These are phyloP conservation scores for Agaricus blazei DNA, from an alignment of 768 basidiomycete species.

Conservation along the genomic window DNA sequence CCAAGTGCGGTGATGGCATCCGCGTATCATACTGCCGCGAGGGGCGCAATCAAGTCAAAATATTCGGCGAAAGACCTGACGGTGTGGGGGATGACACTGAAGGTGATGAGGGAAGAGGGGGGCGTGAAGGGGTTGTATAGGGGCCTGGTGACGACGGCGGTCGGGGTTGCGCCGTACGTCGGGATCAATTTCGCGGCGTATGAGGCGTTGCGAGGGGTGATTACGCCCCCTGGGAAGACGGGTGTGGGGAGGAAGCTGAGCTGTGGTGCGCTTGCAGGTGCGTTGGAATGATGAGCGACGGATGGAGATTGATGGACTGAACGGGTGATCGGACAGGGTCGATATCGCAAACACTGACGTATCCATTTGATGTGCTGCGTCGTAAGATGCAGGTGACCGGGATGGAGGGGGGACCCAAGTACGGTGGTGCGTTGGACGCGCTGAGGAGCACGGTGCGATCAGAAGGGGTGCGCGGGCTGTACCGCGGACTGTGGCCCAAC, in stretches of 20 bases:
- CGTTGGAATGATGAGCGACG: constrained; percentile 9
- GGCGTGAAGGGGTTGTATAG: constrained; percentile 84
- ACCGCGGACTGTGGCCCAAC: constrained; percentile 87
- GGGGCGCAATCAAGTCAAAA: constrained; percentile 21
- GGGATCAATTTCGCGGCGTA: constrained; percentile 95
- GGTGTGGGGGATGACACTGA: constrained; percentile 85
- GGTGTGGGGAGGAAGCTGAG: constrained; percentile 62
- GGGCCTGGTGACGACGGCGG: constrained; percentile 77
- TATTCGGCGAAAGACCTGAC: constrained; percentile 55
- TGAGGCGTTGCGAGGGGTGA: constrained; percentile 68
- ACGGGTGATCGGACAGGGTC: constrained; percentile 43
- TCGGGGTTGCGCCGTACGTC: constrained; percentile 88
- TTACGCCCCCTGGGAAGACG: constrained; percentile 80
- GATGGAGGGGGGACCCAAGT: constrained; percentile 64
- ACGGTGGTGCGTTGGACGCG: constrained; percentile 79
- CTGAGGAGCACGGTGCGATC: constrained; percentile 57
- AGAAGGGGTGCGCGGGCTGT: constrained; percentile 77
- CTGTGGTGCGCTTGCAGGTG: constrained; percentile 87
- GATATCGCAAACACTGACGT: constrained; percentile 91
- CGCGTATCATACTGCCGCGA: constrained; percentile 44
- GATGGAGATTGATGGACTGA: background rate
- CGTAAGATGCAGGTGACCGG: constrained; percentile 95
- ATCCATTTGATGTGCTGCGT: constrained; percentile 91
- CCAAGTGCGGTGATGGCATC: constrained; percentile 36
- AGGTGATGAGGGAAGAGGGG: constrained; percentile 90